Evolutionary conservation across 306 rosid species (phyloP).

Genomic region (Erythrophleum fordii): DNA sequence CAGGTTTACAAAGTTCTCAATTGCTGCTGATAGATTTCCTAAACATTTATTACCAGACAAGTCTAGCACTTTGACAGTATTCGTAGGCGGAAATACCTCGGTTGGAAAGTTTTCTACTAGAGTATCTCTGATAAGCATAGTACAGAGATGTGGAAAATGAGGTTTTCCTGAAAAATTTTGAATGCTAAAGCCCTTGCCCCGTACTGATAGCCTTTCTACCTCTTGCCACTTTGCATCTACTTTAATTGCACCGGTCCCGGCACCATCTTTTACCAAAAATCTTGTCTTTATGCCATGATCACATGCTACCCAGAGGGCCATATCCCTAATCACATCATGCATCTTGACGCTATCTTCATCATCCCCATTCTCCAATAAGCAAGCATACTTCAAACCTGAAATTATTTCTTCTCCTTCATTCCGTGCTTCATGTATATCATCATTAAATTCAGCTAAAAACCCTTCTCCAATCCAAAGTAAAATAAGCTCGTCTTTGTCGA

Average conservation of each 20-base stretch:
- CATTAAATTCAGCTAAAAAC: neutral
- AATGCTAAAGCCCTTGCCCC: neutral
- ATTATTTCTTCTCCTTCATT: neutral
- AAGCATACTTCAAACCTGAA: neutral
- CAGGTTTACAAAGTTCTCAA: too few relatives aligned
- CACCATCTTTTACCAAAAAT: neutral
- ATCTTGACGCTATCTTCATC: neutral
- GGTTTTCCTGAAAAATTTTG: too few relatives aligned
- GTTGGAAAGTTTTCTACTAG: too few relatives aligned
- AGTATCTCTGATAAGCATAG: too few relatives aligned
- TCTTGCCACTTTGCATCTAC: neutral
- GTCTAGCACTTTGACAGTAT: too few relatives aligned
- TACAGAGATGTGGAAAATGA: too few relatives aligned
- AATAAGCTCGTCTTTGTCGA: neutral
- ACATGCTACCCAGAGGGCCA: slow-evolving; percentile 7
- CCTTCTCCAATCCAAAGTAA: slow-evolving; percentile 7
- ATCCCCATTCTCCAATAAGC: slow-evolving; percentile 2
- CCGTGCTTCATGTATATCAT: neutral
- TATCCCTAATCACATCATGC: slow-evolving; percentile 16
- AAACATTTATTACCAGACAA: too few relatives aligned
- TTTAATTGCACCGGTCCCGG: neutral
- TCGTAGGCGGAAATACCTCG: too few relatives aligned
- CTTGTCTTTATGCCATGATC: neutral
- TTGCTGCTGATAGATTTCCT: too few relatives aligned
- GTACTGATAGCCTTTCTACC: neutral